phyloP scores from a whole-genome alignment of 2,329 filamentous ascomycete species.

The Fusarium ambrosium region DNA sequence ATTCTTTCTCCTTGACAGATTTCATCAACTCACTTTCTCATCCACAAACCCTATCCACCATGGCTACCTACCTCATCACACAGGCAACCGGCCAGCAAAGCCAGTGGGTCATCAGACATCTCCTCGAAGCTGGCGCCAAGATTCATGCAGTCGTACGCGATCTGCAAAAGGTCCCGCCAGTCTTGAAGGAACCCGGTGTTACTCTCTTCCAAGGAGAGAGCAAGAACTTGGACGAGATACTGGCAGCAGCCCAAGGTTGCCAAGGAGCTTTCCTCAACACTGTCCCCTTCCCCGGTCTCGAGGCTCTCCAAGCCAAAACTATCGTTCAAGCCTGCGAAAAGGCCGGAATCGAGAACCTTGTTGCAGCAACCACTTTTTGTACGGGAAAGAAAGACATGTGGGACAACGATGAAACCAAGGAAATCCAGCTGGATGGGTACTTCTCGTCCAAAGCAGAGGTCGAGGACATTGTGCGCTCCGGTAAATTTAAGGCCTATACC shows the following conservation, averaged over 20 bases:
- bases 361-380: slow-evolving; percentile 45
- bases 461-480: slow-evolving; percentile 49
- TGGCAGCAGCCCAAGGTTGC: slow-evolving; percentile 51
- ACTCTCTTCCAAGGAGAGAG: slow-evolving; percentile 55
- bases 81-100: slow-evolving; percentile 53
- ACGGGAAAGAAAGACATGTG: slow-evolving; percentile 42
- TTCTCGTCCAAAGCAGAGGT: slow-evolving; percentile 55
- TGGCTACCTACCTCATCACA: slow-evolving; percentile 53
- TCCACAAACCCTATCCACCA: neutral
- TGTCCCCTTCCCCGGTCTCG: slow-evolving; percentile 45
- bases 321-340: slow-evolving; percentile 48
- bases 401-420: slow-evolving; percentile 36
- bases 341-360: slow-evolving; percentile 49
- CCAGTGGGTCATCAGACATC: slow-evolving; percentile 49
- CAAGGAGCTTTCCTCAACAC: slow-evolving; percentile 49
- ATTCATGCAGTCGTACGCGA: slow-evolving; percentile 55
- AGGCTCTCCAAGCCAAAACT: slow-evolving; percentile 48
- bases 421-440: slow-evolving; percentile 44
- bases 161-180: slow-evolving; percentile 45
- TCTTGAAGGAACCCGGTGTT: slow-evolving; percentile 45
- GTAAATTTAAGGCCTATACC: slow-evolving; percentile 49
- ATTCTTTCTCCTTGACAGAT: neutral
- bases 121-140: slow-evolving; percentile 52
- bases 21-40: neutral
- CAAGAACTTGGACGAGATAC: slow-evolving; percentile 49